Evolutionary conservation across 192 early-diverging fungal genomes (phyloP).

Genomic region (Coemansia nantahalensis): DNA sequence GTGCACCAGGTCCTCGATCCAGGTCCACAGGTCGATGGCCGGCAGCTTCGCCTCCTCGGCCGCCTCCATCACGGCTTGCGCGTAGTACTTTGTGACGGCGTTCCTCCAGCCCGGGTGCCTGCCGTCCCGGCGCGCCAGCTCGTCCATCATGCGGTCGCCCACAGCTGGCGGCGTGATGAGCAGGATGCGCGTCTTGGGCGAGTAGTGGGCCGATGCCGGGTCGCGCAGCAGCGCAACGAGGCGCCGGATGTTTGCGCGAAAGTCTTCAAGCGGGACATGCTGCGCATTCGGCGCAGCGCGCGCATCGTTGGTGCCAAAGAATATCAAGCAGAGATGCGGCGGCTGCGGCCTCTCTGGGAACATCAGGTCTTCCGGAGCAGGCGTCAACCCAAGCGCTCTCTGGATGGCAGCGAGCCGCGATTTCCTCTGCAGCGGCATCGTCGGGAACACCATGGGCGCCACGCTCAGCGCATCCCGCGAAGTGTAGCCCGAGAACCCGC

Average conservation of each 20-base stretch:
- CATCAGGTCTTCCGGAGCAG: background rate
- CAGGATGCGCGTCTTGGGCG: constrained; percentile 60
- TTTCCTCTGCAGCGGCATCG: too few relatives aligned
- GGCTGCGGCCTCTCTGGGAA: constrained; percentile 1
- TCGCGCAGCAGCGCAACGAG: constrained; percentile 58
- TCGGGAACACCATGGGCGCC: constrained; percentile 56
- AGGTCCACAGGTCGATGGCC: constrained; percentile 34
- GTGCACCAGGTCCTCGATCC: constrained; percentile 42
- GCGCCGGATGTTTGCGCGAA: constrained; percentile 55
- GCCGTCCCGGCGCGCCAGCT: constrained; percentile 7
- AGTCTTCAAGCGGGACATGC: constrained; percentile 60
- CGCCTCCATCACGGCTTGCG: constrained; percentile 40
- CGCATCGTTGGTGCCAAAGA: constrained; percentile 83
- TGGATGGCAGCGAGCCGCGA: too few relatives aligned
- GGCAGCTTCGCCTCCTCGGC: constrained; percentile 31
- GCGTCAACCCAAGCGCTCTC: too few relatives aligned
- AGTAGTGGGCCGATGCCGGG: constrained; percentile 55
- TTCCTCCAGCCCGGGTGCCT: constrained; percentile 24
- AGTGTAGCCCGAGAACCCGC: constrained; percentile 80
- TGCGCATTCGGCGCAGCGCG: constrained; percentile 52
- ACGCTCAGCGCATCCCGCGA: constrained; percentile 61
- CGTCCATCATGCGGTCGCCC: constrained; percentile 50
- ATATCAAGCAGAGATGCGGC: constrained; percentile 44
- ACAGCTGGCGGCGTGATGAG: constrained; percentile 70
- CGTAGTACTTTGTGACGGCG: constrained; percentile 35